Conservation (phyloP, 2,329 filamentous ascomycete genomes). For the Cercospora sojina region DNA sequence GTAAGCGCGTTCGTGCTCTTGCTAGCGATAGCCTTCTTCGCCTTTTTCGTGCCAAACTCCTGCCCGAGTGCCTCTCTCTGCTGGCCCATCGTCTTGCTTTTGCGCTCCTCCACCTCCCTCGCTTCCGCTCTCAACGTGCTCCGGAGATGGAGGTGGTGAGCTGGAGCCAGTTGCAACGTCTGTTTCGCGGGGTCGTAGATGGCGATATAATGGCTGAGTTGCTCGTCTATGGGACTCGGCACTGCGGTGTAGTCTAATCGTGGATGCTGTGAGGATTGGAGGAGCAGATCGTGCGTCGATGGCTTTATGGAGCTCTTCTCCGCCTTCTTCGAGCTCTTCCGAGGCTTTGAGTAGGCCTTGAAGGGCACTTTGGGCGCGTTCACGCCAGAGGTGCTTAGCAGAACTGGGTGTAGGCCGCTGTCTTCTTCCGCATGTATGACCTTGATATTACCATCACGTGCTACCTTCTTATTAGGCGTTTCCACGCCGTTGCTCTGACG, state of each 20-base stretch:
- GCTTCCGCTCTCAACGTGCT: constrained; percentile 49
- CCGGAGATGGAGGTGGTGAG: constrained; percentile 56
- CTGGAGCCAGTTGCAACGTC: constrained; percentile 55
- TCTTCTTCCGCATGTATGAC: constrained; percentile 30
- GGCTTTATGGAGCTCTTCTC: constrained; percentile 35
- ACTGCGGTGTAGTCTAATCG: constrained; percentile 59
- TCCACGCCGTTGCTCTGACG: constrained; percentile 46
- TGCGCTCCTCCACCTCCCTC: constrained; percentile 40
- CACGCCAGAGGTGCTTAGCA: constrained; percentile 45
- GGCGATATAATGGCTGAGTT: constrained; percentile 60
- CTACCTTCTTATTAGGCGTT: constrained; percentile 43
- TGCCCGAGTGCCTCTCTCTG: constrained; percentile 69
- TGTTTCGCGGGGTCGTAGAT: constrained; percentile 57
- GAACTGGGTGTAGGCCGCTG: constrained; percentile 29
- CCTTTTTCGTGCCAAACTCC: constrained; percentile 82
- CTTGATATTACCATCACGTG: constrained; percentile 30
- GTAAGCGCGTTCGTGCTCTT: constrained; percentile 70
- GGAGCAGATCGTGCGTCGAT: constrained; percentile 52
- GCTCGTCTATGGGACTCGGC: constrained; percentile 42
- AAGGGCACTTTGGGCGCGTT: constrained; percentile 44
- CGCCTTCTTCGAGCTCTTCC: constrained; percentile 22
- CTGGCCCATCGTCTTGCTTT: constrained; percentile 51
- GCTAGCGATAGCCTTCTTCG: constrained; percentile 71
- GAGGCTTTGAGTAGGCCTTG: constrained; percentile 49
- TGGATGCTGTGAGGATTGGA: constrained; percentile 61